Evolutionary conservation across 257 asterid species (phyloP).

Genomic region (Solanum bulbocastanum): DNA sequence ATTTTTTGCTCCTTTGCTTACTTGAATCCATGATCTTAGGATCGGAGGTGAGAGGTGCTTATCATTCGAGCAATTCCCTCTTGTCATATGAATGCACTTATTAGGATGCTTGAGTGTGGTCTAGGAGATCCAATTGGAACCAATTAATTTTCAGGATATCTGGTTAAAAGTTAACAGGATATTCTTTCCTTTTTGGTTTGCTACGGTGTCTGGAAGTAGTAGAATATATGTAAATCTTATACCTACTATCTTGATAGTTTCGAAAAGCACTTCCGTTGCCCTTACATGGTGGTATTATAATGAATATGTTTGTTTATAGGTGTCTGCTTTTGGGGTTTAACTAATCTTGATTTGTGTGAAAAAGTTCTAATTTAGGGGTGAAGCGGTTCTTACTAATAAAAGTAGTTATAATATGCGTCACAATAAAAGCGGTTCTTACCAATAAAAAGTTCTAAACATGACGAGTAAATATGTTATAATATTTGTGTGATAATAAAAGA

Average conservation of each 20-base stretch:
- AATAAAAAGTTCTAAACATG: neutral
- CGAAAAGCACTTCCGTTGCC: neutral
- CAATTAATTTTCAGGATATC: neutral
- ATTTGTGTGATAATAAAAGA: neutral
- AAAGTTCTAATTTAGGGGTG: neutral
- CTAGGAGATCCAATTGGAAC: neutral
- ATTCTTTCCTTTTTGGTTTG: neutral
- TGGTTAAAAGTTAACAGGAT: neutral
- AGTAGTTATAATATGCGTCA: neutral
- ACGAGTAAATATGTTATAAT: too few relatives aligned
- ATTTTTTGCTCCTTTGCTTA: neutral
- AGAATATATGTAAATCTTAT: neutral
- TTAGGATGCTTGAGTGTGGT: neutral
- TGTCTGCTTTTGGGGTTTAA: neutral
- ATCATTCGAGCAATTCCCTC: neutral
- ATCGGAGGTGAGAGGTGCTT: neutral
- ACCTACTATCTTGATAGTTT: rapidly evolving
- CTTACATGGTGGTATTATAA: neutral
- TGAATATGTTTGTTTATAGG: neutral
- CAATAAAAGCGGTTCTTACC: neutral
- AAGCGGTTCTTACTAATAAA: neutral
- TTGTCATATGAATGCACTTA: neutral
- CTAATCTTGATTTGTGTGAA: neutral
- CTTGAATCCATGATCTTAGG: neutral
- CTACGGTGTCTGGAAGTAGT: rapidly evolving